Conservation (phyloP, 371 early-diverging fungal genomes). For the Parasitella parasitica region DNA sequence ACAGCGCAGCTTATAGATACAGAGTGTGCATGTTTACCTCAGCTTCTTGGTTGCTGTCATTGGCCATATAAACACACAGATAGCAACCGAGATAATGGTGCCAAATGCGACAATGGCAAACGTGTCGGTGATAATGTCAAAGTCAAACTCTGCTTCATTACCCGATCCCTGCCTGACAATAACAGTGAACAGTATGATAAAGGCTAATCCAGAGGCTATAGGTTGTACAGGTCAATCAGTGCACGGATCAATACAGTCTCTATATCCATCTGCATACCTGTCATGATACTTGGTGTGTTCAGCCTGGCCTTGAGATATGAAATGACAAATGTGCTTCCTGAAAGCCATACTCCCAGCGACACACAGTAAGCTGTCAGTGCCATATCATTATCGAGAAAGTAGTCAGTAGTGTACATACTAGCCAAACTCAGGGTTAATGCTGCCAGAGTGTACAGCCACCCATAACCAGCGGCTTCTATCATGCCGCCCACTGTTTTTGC, state of each 20-base stretch:
- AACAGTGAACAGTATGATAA: slow-evolving; percentile 55
- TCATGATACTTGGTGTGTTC: slow-evolving; percentile 56
- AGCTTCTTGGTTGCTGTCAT: slow-evolving; percentile 57
- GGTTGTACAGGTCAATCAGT: not conserved
- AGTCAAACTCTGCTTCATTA: slow-evolving; percentile 35
- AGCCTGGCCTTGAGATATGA: slow-evolving; percentile 56
- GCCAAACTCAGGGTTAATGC: slow-evolving; percentile 43
- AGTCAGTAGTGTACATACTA: slow-evolving; percentile 52
- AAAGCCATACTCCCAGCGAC: slow-evolving; percentile 55
- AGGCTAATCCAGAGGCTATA: slow-evolving; percentile 57
- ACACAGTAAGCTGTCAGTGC: slow-evolving; percentile 41
- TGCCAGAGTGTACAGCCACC: slow-evolving; percentile 46
- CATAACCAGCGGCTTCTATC: slow-evolving; percentile 59
- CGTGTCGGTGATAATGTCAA: slow-evolving; percentile 46
- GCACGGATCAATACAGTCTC: not conserved
- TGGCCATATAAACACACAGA: slow-evolving; percentile 60
- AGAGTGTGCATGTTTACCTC: not conserved
- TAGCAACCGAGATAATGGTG: slow-evolving; percentile 44
- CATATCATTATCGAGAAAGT: slow-evolving; percentile 46
- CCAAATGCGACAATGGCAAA: slow-evolving; percentile 53
- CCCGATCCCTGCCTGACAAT: slow-evolving; percentile 46
- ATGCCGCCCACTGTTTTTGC: slow-evolving; percentile 65
- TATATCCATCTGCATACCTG: slow-evolving; percentile 41
- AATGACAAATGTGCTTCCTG: slow-evolving; percentile 58
- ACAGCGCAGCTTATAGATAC: too few species aligned